Conservation (phyloP, 768 basidiomycete species). For the Trametes cinnabarina region DNA sequence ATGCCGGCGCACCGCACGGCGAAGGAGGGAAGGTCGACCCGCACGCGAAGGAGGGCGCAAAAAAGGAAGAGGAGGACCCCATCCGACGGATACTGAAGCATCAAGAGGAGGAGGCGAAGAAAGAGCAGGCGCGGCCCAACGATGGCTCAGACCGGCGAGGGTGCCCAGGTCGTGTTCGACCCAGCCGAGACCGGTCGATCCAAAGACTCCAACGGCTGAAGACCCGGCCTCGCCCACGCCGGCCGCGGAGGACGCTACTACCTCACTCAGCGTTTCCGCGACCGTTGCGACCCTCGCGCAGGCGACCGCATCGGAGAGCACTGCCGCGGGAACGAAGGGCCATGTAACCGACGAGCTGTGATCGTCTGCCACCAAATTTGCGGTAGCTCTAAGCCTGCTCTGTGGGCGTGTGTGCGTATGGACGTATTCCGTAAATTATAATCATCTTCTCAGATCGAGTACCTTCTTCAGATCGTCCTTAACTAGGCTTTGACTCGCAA, state of each 20-base stretch:
- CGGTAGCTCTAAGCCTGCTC: constrained; percentile 2
- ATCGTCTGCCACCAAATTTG: neutral
- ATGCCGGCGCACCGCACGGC: constrained; percentile 30
- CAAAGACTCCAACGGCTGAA: constrained; percentile 20
- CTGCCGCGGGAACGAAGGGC: neutral
- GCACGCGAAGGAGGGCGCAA: constrained; percentile 16
- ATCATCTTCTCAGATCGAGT: neutral
- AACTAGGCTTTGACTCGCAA: neutral
- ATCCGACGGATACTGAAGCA: constrained; percentile 28
- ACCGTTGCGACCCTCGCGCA: neutral
- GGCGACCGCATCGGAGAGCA: neutral
- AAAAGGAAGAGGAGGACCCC: constrained; percentile 27
- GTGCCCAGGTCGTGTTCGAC: constrained; percentile 24
- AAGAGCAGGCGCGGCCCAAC: constrained; percentile 20
- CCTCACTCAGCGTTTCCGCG: neutral
- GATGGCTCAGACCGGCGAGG: constrained; percentile 27
- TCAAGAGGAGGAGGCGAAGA: constrained; percentile 25
- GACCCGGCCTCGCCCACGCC: constrained; percentile 15
- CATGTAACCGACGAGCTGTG: constrained; percentile 15
- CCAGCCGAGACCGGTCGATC: constrained; percentile 20
- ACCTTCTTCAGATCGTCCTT: neutral
- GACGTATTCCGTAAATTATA: constrained; percentile 10
- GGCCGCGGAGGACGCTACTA: neutral
- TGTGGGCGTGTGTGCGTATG: constrained; percentile 8
- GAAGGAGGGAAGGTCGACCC: constrained; percentile 33